Percentiles rank a stretch among this genome's conserved stretches.
Conservation (phyloP, 306 rosid species). For the Vachellia pachyceras region DNA sequence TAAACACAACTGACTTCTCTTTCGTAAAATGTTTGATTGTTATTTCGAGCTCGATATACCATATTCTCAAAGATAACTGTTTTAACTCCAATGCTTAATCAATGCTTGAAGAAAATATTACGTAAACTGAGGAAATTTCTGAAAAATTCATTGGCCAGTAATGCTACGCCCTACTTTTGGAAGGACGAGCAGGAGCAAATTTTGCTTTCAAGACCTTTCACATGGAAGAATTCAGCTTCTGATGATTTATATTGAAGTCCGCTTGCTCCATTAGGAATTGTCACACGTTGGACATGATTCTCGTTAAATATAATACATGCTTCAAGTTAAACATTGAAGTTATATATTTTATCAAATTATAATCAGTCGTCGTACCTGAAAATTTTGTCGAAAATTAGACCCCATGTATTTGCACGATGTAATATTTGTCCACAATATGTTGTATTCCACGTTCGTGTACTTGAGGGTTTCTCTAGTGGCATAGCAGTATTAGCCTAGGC, state of each 20-base stretch:
- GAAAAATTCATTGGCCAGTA: neutral
- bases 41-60: neutral
- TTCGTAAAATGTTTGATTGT: neutral
- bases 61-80: neutral
- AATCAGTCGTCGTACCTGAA: neutral
- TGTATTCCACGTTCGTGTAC: too few relatives aligned
- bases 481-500: neutral
- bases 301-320: neutral
- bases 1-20: neutral
- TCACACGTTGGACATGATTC: neutral
- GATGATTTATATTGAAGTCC: neutral
- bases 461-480: neutral
- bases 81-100: neutral
- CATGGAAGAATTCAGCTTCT: neutral
- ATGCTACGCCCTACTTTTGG: neutral
- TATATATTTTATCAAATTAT: neutral
- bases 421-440: too few relatives aligned
- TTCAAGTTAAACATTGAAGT: too few relatives aligned
- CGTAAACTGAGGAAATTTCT: neutral
- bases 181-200: neutral
- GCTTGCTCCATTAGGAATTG: neutral
- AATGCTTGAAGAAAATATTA: neutral
- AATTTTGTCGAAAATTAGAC: neutral
- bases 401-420: neutral
- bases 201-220: neutral